Percentiles rank a stretch among this genome's conserved stretches.
These are phyloP conservation scores for Boletellus deceptivus DNA, from an alignment of 1,284 basidiomycete genomes.

Conservation along the genomic window DNA sequence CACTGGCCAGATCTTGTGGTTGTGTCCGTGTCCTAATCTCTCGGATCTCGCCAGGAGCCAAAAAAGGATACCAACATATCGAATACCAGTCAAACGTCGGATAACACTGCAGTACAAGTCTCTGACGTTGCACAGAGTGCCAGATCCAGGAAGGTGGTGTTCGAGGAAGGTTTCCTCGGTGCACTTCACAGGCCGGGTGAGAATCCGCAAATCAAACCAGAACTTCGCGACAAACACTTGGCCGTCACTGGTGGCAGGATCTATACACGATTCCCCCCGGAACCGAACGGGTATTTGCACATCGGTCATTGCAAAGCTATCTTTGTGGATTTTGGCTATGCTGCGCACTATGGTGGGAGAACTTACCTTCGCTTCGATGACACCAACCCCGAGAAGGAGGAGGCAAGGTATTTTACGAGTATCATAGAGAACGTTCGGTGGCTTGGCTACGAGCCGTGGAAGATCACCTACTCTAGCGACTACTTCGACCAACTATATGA, in stretches of 20 bases:
- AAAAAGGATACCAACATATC: slow-evolving; percentile 43
- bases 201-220: slow-evolving; percentile 85
- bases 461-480: slow-evolving; percentile 98
- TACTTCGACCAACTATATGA: slow-evolving; percentile 91
- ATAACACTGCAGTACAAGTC: slow-evolving; percentile 35
- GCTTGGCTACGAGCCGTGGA: slow-evolving; percentile 98
- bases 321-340: slow-evolving; percentile 97
- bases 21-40: slow-evolving; percentile 1
- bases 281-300: slow-evolving; percentile 96
- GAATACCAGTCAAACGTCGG: slow-evolving; percentile 16
- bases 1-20: not conserved
- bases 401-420: slow-evolving; percentile 93
- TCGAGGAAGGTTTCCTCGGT: slow-evolving; percentile 94
- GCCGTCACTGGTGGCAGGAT: slow-evolving; percentile 81
- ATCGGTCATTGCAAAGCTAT: slow-evolving; percentile 99
- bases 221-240: slow-evolving; percentile 82
- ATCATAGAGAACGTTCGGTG: slow-evolving; percentile 95
- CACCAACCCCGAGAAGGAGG: slow-evolving; percentile 98
- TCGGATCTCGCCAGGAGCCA: slow-evolving; percentile 43
- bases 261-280: slow-evolving; percentile 97
- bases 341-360: slow-evolving; percentile 86
- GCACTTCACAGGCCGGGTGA: slow-evolving; percentile 92
- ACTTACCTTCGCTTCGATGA: slow-evolving; percentile 97
- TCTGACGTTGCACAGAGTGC: slow-evolving; percentile 37
- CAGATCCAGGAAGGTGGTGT: slow-evolving; percentile 67